Conservation (phyloP, 2,329 filamentous ascomycete species). For the Chaetomium strumarium region DNA sequence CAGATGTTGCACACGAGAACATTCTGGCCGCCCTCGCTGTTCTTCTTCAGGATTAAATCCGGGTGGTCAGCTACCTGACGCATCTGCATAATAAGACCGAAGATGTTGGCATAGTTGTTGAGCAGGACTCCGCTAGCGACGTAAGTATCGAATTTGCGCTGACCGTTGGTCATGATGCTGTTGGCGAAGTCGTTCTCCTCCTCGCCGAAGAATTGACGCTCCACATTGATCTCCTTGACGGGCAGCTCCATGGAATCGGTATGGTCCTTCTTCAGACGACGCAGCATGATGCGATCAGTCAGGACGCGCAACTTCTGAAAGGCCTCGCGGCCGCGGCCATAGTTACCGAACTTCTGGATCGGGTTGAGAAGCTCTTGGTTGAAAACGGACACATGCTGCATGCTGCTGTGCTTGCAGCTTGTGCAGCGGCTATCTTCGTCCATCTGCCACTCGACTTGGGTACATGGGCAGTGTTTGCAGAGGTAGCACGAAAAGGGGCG, state of each 20-base stretch:
- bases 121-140: conserved; percentile 90
- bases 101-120: conserved; percentile 98
- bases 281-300: conserved; percentile 91
- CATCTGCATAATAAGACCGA: conserved; percentile 99
- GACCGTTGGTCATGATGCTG: conserved; percentile 90
- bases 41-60: conserved; percentile 86
- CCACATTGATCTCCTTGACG: conserved; percentile 85
- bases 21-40: conserved; percentile 80
- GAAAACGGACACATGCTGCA: conserved; percentile 55
- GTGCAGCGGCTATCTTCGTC: conserved; percentile 65
- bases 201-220: conserved; percentile 94
- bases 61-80: conserved; percentile 95
- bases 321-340: conserved; percentile 58
- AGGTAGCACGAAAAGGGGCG: conserved; percentile 89
- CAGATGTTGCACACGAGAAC: conserved; percentile 90
- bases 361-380: conserved; percentile 86
- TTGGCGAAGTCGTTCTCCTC: conserved; percentile 92
- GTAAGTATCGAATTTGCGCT: conserved; percentile 90
- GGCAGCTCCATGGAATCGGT: conserved; percentile 94
- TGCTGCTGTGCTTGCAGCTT: conserved; percentile 52
- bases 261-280: conserved; percentile 88
- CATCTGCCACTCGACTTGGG: conserved; percentile 77
- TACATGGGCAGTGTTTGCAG: conserved; percentile 80
- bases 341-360: conserved; percentile 57
- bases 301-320: conserved; percentile 80